Percentiles rank a stretch among this genome's conserved stretches.
Evolutionary conservation across 2,329 filamentous ascomycete species (phyloP).

Genomic region (Hymenoscyphus infarciens): DNA sequence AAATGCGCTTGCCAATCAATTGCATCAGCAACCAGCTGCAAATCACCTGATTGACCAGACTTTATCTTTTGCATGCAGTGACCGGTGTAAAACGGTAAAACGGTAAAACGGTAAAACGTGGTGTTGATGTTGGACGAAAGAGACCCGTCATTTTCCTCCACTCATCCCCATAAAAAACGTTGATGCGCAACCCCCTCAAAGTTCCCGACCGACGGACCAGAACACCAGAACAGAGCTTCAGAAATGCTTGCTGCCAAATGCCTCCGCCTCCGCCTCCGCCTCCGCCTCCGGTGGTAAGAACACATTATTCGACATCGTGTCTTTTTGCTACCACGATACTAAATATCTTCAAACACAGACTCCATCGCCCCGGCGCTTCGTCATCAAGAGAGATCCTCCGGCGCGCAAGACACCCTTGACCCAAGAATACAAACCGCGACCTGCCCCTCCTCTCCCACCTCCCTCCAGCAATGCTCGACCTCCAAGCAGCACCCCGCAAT

Average conservation of each 20-base stretch:
- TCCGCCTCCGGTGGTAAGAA: slow-evolving; percentile 34
- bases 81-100: too few relatives aligned
- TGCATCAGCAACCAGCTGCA: not conserved
- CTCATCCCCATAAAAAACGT: not conserved
- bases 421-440: slow-evolving; percentile 20
- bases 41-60: not conserved
- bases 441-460: not conserved
- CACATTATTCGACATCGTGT: not conserved
- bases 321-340: not conserved
- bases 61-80: not conserved
- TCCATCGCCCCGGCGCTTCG: slow-evolving; percentile 38
- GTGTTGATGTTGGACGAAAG: slow-evolving; percentile 2
- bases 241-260: slow-evolving; percentile 29
- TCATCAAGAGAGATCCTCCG: slow-evolving; percentile 31
- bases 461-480: slow-evolving; percentile 13
- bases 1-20: not conserved
- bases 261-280: slow-evolving; percentile 35
- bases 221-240: not conserved
- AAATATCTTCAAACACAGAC: slow-evolving; percentile 28
- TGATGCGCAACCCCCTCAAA: too few relatives aligned
- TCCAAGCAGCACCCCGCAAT: slow-evolving; percentile 30
- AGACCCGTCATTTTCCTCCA: not conserved
- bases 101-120: too few relatives aligned
- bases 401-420: slow-evolving; percentile 23
- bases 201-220: not conserved